A percentile compares a stretch with the other conserved stretches of the same genome.
Evolutionary conservation across 371 early-diverging fungal genomes (phyloP).

Genomic region (Rhizopus arrhizus): DNA sequence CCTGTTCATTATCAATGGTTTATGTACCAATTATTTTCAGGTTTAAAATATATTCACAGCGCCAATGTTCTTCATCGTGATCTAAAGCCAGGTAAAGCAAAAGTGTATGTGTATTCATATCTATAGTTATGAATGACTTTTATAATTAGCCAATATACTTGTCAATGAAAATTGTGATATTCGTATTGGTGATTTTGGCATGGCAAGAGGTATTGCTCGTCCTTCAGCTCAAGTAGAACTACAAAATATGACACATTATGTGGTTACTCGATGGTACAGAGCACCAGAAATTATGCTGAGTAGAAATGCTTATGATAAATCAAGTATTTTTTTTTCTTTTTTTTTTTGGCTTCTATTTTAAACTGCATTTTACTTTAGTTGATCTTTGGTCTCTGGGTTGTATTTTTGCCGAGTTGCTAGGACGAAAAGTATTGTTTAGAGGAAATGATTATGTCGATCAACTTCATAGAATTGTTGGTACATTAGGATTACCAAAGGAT

Average conservation of each 20-base stretch:
- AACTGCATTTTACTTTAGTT: constrained; percentile 66
- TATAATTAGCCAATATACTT: constrained; percentile 71
- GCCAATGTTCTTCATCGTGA: constrained; percentile 90
- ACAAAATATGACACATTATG: constrained; percentile 49
- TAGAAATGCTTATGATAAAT: constrained; percentile 37
- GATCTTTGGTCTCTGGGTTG: constrained; percentile 99
- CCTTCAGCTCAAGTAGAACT: constrained; percentile 28
- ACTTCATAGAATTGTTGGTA: constrained; percentile 89
- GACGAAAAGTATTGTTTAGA: constrained; percentile 92
- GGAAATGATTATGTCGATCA: constrained; percentile 94
- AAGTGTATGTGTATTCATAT: neutral
- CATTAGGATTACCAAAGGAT: constrained; percentile 95
- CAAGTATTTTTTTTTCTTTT: constrained; percentile 33
- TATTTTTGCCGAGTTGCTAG: constrained; percentile 97
- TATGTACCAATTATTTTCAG: constrained; percentile 87
- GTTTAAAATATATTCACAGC: constrained; percentile 88
- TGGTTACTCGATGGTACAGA: constrained; percentile 54
- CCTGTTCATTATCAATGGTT: constrained; percentile 93
- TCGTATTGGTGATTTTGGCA: constrained; percentile 57
- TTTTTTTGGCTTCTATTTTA: constrained; percentile 28
- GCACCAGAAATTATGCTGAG: constrained; percentile 56
- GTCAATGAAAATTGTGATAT: constrained; percentile 89
- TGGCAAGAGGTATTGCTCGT: constrained; percentile 45
- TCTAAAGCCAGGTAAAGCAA: constrained; percentile 71
- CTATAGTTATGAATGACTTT: neutral